Evolutionary conservation across 352 stramenopile species (phyloP), one percentile per base, ranked within the genome.

Genomic region (Aphanomyces invadans): DNA sequence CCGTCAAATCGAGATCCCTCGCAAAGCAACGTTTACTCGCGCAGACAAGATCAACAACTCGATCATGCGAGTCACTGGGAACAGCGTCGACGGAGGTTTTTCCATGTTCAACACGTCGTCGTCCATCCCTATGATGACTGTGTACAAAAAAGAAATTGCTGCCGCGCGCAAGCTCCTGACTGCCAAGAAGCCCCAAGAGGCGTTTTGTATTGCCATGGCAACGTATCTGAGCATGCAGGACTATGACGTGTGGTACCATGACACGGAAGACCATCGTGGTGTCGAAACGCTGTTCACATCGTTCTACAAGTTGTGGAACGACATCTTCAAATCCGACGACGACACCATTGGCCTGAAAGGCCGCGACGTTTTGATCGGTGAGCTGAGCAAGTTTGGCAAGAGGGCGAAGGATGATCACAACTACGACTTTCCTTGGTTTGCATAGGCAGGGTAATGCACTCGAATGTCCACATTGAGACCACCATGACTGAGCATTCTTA

Each of bases 71-170:
- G 45, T 42, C 10, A 67, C 60, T 26, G 60, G 60, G 12, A 67
- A 67, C 49, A n/a, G n/a, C n/a, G 42, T 12, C 11, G 19, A 15
- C 25, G 44, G 60, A 10, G 60, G 60, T 3, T 67, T 67, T 42
- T 28, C 29, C 21, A 67, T 67, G 60, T 67, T 67, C 45, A 45
- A 57, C 31, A 67, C 60, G 42, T 67, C 60, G 49, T 67, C 60
- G 31, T 67, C 60, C 19, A 26, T 42, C 32, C 60, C 60, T 10
- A 67, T 67, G 60, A 44, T 51, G 46, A 57, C 29, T 17, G 45
- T 60, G 49, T 46, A 57, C 31, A 67, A 60, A 44, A 67, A 67
- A 28, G 60, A 67, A 33, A 67, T 67, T 49, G 60, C 60, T 19
- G 46, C 48, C 4, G 39, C 60, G 29, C 60, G 49, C 29, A 67